Base-by-base conservation (phyloP, 208 protist species). In the Novymonas esmeraldas region DNA sequence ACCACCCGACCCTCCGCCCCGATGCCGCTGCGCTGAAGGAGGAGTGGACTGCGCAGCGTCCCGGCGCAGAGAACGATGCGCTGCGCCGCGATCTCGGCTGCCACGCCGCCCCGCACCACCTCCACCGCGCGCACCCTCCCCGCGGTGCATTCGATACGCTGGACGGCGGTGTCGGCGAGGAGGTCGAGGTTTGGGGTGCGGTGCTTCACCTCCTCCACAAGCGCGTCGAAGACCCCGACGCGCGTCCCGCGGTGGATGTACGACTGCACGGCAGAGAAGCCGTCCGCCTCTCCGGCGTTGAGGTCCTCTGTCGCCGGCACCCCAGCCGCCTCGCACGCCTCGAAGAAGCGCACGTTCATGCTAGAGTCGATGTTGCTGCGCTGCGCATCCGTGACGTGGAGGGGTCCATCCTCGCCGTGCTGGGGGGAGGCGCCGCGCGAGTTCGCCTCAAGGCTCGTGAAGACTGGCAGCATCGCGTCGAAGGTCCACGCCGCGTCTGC, bases 311-410 rank as follows among this genome's bases (percentile, higher is more conserved):
- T 72, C 33, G 69, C 57, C 14, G 54, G 58, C 24, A 94, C 63
- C 10, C 89, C 83, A 0, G 87, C 85, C 16, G 89, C 77, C 65
- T 92, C 85, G 55, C 89, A 94, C 7, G 89, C 78, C 67, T 94
- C 85, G 62, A 87, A 94, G 67, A 90, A 94, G 26, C 83, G 89
- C 24, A 94, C 74, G 45, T 94, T 94, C 39, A 94, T 68, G 60
- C 74, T 62, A 11, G 78, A 67, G 63, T 85, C 79, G 13, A 82
- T 70, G 71, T 82, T 94, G 58, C 78, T 83, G 55, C 69, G 73
- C 26, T 64, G 55, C 9, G 79, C 63, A 54, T 92, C 82, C 16
- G 73, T 67, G 26, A 89, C 74, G 2, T 42, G 20, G 16, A 90
- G 54, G 26, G 78, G 81, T 34, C 84, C 83, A n/a, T 57, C 55